These are phyloP conservation scores for Pilatotrama ljubarskyi DNA, from an alignment of 768 basidiomycete species.

Conservation along the genomic window DNA sequence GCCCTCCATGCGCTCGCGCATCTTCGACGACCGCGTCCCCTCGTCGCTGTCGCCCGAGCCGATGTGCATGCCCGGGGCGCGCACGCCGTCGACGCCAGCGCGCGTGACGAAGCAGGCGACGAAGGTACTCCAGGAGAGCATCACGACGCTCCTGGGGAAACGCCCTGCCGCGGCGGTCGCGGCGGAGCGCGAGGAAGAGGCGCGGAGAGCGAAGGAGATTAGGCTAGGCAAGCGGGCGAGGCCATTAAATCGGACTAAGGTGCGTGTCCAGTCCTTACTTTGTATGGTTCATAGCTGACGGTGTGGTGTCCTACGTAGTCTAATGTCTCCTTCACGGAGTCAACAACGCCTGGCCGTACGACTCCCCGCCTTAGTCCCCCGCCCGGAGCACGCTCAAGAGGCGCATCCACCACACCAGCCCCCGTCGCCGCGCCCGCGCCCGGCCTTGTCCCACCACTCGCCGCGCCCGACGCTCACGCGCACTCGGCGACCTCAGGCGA, in stretches of 20 bases:
- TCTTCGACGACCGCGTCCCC: constrained; percentile 41
- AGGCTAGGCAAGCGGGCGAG: constrained; percentile 38
- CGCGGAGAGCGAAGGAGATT: constrained; percentile 13
- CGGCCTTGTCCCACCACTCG: neutral
- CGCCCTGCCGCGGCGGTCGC: constrained; percentile 37
- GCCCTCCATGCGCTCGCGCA: constrained; percentile 12
- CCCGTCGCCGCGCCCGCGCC: neutral
- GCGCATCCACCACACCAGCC: neutral
- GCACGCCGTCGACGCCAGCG: constrained; percentile 18
- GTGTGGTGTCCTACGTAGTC: neutral
- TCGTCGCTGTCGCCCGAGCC: constrained; percentile 56
- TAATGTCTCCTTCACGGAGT: constrained; percentile 1
- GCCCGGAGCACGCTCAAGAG: neutral
- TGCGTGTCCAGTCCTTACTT: constrained; percentile 23
- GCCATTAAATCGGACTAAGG: constrained; percentile 40
- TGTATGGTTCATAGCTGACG: neutral
- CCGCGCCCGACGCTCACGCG: constrained; percentile 24
- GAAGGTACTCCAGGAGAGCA: constrained; percentile 66
- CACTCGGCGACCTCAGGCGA: neutral
- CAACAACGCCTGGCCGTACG: neutral
- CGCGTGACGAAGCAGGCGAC: constrained; percentile 38
- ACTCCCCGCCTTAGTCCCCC: neutral
- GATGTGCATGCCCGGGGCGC: constrained; percentile 36
- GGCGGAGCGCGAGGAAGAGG: constrained; percentile 28
- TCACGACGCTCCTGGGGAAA: constrained; percentile 71